Conservation (phyloP, 768 basidiomycete species). For the Suillus variegatus region DNA sequence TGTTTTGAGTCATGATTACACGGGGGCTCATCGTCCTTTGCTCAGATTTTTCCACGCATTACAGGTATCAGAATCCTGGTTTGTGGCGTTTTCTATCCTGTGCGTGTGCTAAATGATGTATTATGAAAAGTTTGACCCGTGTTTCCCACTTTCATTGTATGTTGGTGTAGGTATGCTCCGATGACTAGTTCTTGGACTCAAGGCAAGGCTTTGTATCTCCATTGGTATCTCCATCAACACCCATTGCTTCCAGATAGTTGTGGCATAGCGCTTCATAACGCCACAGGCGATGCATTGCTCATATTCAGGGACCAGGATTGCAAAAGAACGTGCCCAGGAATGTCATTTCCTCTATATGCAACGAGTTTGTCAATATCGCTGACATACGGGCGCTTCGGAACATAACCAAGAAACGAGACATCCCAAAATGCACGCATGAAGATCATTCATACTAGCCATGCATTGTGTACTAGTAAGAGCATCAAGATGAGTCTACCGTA, state of each 20-base stretch:
- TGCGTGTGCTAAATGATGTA: background rate
- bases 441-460: background rate
- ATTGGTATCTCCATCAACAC: background rate
- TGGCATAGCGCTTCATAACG: background rate
- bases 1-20: slow-evolving; percentile 17
- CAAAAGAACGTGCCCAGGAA: background rate
- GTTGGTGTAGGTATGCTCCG: background rate
- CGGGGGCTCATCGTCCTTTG: slow-evolving; percentile 1
- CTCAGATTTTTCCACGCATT: slow-evolving; percentile 78
- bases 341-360: background rate
- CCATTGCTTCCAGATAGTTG: background rate
- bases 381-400: background rate
- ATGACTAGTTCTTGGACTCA: background rate
- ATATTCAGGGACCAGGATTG: background rate
- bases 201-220: background rate
- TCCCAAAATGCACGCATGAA: background rate
- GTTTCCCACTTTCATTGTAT: background rate
- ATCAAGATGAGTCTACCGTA: background rate
- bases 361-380: background rate
- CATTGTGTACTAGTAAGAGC: no score
- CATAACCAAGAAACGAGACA: background rate
- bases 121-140: background rate
- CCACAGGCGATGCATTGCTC: background rate
- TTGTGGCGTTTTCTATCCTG: background rate
- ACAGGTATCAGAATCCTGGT: slow-evolving; percentile 54